Base-by-base conservation (phyloP, 2,329 filamentous ascomycete species). In the Colletotrichum incanum region DNA sequence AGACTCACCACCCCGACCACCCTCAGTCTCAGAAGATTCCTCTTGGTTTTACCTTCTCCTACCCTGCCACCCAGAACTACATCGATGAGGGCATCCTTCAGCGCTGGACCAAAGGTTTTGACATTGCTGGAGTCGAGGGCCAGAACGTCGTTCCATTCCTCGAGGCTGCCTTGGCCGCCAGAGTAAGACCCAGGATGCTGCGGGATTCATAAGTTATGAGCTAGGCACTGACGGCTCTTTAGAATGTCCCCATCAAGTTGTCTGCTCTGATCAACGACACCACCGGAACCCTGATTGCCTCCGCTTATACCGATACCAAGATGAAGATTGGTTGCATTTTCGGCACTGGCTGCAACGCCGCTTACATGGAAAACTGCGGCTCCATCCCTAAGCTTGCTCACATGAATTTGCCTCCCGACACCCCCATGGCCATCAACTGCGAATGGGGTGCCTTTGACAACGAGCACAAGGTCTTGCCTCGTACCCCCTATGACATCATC, bases 281-380 rank as follows among this genome's bases (percentile, higher is more conserved):
- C 59, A 98, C 96, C 23, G 96, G 96, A 78, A 99, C 96, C 41
- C 87, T 99, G 78, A 97, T 99, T 79, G 96, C 96, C 73, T 98
- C 96, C 34, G 93, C 94, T 39, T 99, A 99, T 84, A 98, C 96
- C n/a, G 95, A 99, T 80, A 86, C 92, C 56, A 91, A 92, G 76
- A 97, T 98, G 90, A 95, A 92, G 84, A 96, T 98, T 78, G 96
- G 96, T 67, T 98, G 96, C 84, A 99, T 99, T 80, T 99, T 99
- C 79, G 96, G 96, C 77, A 99, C 96, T 16, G 96, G 96, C 72
- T 98, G 96, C 86, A 99, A 99, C 79, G 96, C 96, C 50, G 96
- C 96, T 49, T 99, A 99, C 86, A 97, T 99, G 93, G 96, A 99
- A 84, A 85, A 97, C 79, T 94, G 91, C 75, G 95, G 94, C 75